Percentiles rank a stretch among this genome's conserved stretches.
These are phyloP conservation scores for Lophium mytilinum DNA, from an alignment of 495 filamentous ascomycete genomes.

Conservation along the genomic window DNA sequence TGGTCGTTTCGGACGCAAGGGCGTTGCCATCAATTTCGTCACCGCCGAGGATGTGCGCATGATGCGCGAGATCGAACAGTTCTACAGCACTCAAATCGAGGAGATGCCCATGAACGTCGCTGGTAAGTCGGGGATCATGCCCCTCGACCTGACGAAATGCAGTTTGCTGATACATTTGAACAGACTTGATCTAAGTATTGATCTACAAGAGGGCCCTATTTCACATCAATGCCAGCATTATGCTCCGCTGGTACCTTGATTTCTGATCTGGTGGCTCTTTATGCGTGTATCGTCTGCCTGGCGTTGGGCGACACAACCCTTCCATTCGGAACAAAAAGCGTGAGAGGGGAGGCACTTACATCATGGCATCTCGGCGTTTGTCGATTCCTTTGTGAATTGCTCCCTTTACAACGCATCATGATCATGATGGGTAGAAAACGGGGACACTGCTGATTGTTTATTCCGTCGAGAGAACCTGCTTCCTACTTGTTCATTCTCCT, in stretches of 20 bases:
- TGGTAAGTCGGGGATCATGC: slow-evolving; percentile 30
- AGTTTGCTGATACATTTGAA: neutral
- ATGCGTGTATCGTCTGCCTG: slow-evolving; percentile 8
- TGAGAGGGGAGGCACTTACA: slow-evolving; percentile 10
- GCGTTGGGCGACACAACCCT: slow-evolving; percentile 1
- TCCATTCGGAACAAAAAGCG: slow-evolving; percentile 8
- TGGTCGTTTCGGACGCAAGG: slow-evolving; percentile 98
- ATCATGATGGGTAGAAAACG: slow-evolving; percentile 11
- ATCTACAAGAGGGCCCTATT: neutral
- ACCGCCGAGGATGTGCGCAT: slow-evolving; percentile 98
- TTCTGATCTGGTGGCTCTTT: slow-evolving; percentile 8
- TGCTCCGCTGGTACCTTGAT: slow-evolving; percentile 6
- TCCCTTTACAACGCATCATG: slow-evolving; percentile 8
- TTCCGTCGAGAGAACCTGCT: neutral
- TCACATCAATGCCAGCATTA: neutral
- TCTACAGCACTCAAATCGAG: slow-evolving; percentile 74
- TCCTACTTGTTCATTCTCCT: neutral
- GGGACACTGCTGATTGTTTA: slow-evolving; percentile 5
- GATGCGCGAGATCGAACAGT: slow-evolving; percentile 91
- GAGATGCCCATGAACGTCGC: slow-evolving; percentile 86
- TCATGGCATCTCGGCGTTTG: slow-evolving; percentile 21
- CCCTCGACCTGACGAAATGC: neutral
- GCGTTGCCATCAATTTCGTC: slow-evolving; percentile 99
- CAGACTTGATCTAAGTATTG: slow-evolving; percentile 29
- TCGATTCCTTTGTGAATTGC: slow-evolving; percentile 10